Percentiles rank a stretch among this genome's conserved stretches.
Conservation (phyloP, 1,284 basidiomycete species). For the Boletus semigastroideus region DNA sequence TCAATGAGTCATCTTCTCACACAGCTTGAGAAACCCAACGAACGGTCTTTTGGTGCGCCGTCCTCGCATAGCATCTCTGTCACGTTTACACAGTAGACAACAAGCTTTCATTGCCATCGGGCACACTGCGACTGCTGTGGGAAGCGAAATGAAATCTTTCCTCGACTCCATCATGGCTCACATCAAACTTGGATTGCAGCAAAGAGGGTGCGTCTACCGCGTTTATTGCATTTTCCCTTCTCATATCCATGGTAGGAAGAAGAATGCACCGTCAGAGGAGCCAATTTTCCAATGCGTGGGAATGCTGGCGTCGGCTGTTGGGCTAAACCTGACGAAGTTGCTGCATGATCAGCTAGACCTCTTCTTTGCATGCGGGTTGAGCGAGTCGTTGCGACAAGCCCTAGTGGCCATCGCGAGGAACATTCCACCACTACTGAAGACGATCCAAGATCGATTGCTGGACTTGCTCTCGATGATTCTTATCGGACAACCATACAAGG, state of each 20-base stretch:
- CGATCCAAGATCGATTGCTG: slow-evolving; percentile 91
- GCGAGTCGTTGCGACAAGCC: slow-evolving; percentile 85
- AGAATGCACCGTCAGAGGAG: slow-evolving; percentile 91
- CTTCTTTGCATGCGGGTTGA: slow-evolving; percentile 95
- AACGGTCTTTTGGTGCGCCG: slow-evolving; percentile 79
- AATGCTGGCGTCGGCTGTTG: slow-evolving; percentile 94
- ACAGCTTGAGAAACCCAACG: slow-evolving; percentile 87
- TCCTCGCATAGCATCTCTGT: not conserved
- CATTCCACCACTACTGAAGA: slow-evolving; percentile 89
- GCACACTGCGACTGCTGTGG: slow-evolving; percentile 89
- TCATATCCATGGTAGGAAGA: slow-evolving; percentile 60
- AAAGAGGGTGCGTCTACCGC: slow-evolving; percentile 65
- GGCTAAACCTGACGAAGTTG: slow-evolving; percentile 93
- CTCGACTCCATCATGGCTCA: slow-evolving; percentile 90
- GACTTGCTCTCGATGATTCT: slow-evolving; percentile 82
- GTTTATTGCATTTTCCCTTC: slow-evolving; percentile 6
- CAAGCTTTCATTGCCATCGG: slow-evolving; percentile 95
- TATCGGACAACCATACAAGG: slow-evolving; percentile 81
- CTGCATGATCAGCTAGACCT: slow-evolving; percentile 96
- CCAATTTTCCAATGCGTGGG: slow-evolving; percentile 98
- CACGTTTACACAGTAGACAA: slow-evolving; percentile 8
- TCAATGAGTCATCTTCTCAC: slow-evolving; percentile 89
- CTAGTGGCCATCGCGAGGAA: slow-evolving; percentile 84
- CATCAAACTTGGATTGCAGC: slow-evolving; percentile 86
- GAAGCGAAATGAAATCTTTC: slow-evolving; percentile 94